Percentiles rank a stretch among this genome's conserved stretches.
Evolutionary conservation across 495 filamentous ascomycete genomes (phyloP).

Genomic region (Physcia stellaris): DNA sequence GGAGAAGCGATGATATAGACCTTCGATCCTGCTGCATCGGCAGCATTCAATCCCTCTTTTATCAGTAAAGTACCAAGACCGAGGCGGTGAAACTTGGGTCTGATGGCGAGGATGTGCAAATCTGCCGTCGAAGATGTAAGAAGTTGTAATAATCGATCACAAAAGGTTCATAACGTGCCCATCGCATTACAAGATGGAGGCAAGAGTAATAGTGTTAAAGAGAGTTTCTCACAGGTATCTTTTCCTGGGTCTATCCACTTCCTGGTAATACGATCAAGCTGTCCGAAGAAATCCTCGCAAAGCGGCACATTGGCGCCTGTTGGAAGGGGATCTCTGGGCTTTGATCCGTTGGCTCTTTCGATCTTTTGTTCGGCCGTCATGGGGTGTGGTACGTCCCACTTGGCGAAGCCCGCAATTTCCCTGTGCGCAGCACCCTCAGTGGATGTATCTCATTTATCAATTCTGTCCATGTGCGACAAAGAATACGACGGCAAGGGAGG

Average conservation of each 20-base stretch:
- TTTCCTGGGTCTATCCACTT: conserved; percentile 8
- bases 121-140: conserved; percentile 1
- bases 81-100: conserved; percentile 31
- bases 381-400: conserved; percentile 11
- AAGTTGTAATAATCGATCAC: neutral
- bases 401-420: conserved; percentile 12
- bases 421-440: conserved; percentile 1
- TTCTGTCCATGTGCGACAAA: neutral
- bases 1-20: conserved; percentile 42
- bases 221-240: conserved; percentile 3
- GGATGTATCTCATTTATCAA: neutral
- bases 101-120: conserved; percentile 30
- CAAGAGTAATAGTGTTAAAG: neutral
- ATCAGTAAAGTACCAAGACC: conserved; percentile 36
- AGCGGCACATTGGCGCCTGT: conserved; percentile 8
- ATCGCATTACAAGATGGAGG: no score
- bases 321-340: neutral
- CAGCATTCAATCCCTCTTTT: conserved; percentile 32
- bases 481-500: neutral
- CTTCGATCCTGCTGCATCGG: conserved; percentile 31
- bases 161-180: neutral
- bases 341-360: neutral
- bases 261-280: conserved; percentile 3
- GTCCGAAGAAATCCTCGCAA: conserved; percentile 7
- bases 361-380: conserved; percentile 7